phyloP scores from a whole-genome alignment of 768 basidiomycete species.

The Lentinula lateritia region DNA sequence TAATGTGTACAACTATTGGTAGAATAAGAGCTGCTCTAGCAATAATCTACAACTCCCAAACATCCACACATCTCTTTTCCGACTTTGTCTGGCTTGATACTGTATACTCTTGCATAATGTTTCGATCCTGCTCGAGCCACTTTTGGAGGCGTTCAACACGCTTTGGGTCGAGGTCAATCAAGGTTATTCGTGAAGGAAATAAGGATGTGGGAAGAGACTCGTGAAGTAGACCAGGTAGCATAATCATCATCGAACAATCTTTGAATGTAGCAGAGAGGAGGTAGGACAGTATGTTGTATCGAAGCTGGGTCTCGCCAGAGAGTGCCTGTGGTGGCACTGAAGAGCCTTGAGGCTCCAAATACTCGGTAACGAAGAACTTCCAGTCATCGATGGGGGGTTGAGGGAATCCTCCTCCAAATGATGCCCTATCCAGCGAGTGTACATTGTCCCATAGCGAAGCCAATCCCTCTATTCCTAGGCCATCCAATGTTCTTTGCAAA shows the following conservation, averaged over 20 bases:
- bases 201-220: slow-evolving; percentile 15
- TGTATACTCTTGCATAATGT: slow-evolving; percentile 49
- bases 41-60: neutral
- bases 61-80: slow-evolving; percentile 14
- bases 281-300: slow-evolving; percentile 67
- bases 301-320: slow-evolving; percentile 35
- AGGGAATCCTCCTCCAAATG: slow-evolving; percentile 25
- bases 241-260: slow-evolving; percentile 69
- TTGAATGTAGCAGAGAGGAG: slow-evolving; percentile 93
- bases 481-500: slow-evolving; percentile 75
- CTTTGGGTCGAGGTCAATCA: slow-evolving; percentile 90
- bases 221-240: slow-evolving; percentile 19
- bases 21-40: neutral
- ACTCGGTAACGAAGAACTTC: slow-evolving; percentile 53
- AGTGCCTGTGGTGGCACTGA: neutral
- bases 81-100: slow-evolving; percentile 9
- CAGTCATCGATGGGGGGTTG: slow-evolving; percentile 66
- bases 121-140: slow-evolving; percentile 72
- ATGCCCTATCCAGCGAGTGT: slow-evolving; percentile 10
- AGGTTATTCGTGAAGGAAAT: slow-evolving; percentile 35
- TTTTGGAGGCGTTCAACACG: slow-evolving; percentile 51
- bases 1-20: neutral
- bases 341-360: slow-evolving; percentile 21
- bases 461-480: slow-evolving; percentile 83
- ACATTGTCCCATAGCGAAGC: slow-evolving; percentile 35